Conservation (phyloP, 805 yeast genomes). For the Ogataea ganodermae region DNA sequence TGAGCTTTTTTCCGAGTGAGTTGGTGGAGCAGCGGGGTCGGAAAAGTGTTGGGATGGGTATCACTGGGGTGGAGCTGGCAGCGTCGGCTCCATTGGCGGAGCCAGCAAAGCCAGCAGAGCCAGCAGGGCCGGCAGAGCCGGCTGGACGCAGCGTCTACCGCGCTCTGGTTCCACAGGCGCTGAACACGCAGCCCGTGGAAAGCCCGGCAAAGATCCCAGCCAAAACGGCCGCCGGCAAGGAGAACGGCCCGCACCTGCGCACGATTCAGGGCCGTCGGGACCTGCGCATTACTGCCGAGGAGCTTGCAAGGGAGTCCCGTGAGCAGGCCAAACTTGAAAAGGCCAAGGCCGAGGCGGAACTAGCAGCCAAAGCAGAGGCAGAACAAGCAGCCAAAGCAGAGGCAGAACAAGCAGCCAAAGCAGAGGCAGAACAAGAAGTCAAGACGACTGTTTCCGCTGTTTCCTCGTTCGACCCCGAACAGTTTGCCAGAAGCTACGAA, state of each 20-base stretch:
- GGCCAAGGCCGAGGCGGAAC: background rate
- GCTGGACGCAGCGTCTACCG: background rate
- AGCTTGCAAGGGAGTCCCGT: background rate
- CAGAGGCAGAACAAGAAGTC: slow-evolving; percentile 1
- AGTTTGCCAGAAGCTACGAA: slow-evolving; percentile 26
- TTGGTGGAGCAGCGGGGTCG: background rate
- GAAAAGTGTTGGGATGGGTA: slow-evolving; percentile 14
- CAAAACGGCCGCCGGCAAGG: background rate
- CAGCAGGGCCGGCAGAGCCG: background rate
- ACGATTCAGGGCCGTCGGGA: background rate
- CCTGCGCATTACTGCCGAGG: slow-evolving; percentile 1
- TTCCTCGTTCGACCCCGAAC: slow-evolving; percentile 23
- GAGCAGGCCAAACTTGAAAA: background rate
- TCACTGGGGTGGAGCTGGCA: slow-evolving; percentile 4
- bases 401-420: background rate
- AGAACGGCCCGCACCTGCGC: background rate
- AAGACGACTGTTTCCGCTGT: background rate
- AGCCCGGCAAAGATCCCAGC: background rate
- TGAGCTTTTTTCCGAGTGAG: slow-evolving; percentile 10
- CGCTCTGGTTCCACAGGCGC: slow-evolving; percentile 1
- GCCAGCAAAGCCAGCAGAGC: background rate
- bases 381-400: slow-evolving; percentile 2
- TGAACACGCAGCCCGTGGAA: background rate
- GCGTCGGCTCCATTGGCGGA: background rate
- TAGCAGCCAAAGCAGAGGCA: background rate